Evolutionary conservation across 306 rosid species (phyloP).

Genomic region (Prinsepia uniflora): DNA sequence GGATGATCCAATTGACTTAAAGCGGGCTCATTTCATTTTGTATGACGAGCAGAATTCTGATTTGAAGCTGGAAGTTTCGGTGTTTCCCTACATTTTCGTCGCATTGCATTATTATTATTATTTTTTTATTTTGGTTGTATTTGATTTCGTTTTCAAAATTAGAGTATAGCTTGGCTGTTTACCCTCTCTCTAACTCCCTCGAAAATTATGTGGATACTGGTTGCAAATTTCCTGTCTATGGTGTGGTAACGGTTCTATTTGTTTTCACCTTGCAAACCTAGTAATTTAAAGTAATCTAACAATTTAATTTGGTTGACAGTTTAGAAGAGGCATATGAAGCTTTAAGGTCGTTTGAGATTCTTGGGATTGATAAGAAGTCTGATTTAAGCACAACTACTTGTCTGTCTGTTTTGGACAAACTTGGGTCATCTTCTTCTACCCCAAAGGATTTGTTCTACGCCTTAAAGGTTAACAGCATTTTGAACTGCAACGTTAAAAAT

Average conservation of each 20-base stretch:
- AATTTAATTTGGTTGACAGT: slow-evolving; percentile 42
- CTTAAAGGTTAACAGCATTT: slow-evolving; percentile 56
- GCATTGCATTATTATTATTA: background rate
- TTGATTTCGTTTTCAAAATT: background rate
- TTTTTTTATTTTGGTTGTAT: slow-evolving; percentile 2
- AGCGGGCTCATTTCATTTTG: background rate
- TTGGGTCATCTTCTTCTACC: slow-evolving; percentile 46
- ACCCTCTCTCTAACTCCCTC: too few species aligned
- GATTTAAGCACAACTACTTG: slow-evolving; percentile 48
- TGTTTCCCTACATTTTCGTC: background rate
- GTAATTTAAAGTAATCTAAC: slow-evolving; percentile 4
- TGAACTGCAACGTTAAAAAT: slow-evolving; percentile 58
- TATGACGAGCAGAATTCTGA: background rate
- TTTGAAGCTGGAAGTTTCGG: background rate
- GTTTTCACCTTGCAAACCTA: background rate
- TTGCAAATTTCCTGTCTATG: background rate
- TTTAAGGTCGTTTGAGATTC: slow-evolving; percentile 67
- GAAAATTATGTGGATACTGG: background rate
- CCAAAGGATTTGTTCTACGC: slow-evolving; percentile 71
- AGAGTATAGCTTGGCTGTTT: background rate
- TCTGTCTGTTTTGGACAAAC: slow-evolving; percentile 53
- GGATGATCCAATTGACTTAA: background rate
- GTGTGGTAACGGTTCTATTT: background rate
- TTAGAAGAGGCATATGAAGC: slow-evolving; percentile 80
- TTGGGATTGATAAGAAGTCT: slow-evolving; percentile 55